phyloP scores from a whole-genome alignment of 2,329 filamentous ascomycete genomes.

The Claviceps sp. region DNA sequence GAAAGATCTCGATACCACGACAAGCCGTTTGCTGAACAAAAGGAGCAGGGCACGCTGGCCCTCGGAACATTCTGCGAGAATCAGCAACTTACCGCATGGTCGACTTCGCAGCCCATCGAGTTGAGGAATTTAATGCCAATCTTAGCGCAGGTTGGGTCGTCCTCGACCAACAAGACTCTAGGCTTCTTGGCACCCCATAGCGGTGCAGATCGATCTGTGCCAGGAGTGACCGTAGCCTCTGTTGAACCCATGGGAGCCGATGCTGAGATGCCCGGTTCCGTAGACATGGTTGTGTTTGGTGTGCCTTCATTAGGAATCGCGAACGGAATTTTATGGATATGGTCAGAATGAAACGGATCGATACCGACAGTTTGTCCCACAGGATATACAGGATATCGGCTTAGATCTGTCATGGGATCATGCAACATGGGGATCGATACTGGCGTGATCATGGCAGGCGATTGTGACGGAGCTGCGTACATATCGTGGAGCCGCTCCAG shows the following conservation, averaged over 20 bases:
- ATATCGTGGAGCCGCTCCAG: constrained; percentile 41
- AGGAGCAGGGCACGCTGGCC: background rate
- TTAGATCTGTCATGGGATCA: constrained; percentile 41
- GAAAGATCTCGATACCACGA: too few relatives aligned
- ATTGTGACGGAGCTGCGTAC: constrained; percentile 41
- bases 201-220: constrained; percentile 25
- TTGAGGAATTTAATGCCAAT: constrained; percentile 56
- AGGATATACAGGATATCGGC: constrained; percentile 66
- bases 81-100: constrained; percentile 42
- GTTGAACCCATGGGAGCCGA: constrained; percentile 10
- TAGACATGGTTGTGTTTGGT: constrained; percentile 19
- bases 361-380: constrained; percentile 85
- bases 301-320: constrained; percentile 48
- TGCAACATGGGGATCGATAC: constrained; percentile 33
- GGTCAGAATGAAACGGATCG: constrained; percentile 86
- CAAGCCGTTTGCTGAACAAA: background rate
- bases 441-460: constrained; percentile 28
- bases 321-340: constrained; percentile 90
- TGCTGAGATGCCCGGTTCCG: constrained; percentile 17
- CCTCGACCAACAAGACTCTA: constrained; percentile 81
- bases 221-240: constrained; percentile 9
- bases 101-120: constrained; percentile 52
- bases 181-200: constrained; percentile 53
- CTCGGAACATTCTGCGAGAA: background rate
- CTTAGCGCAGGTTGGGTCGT: constrained; percentile 52